Base-by-base conservation (phyloP, 192 early-diverging fungal genomes). In the Backusella sp. region DNA sequence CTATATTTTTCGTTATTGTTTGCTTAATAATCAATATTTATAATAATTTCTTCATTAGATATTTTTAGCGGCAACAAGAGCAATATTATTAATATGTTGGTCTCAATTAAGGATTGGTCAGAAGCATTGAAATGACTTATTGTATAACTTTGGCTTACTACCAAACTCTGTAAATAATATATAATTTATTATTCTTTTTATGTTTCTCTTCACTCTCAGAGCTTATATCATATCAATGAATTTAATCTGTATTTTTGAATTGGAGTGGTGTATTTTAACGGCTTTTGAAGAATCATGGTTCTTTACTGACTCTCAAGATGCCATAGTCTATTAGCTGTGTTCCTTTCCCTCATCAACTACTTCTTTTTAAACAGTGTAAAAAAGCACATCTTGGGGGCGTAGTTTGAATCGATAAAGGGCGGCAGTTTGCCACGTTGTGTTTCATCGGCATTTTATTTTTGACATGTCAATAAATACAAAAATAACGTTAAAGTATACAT, bases 121-220 rank as follows among this genome's bases (percentile, higher is more conserved):
- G 53, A 59, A 23, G 7, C 8, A 59, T 8, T 23, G 5, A 9
- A 59, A 26, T 26, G 3, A 59, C 5, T 59, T 11, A 59, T 19
- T 59, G n/a, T 26, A 26, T 12, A 2, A 17, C 28, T 76, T 11
- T n/a, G 26, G n/a, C 70, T 73, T 32, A 73, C 73, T 73, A 73
- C 53, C 70, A 70, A 39, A 35, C 15, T 21, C 14, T 67, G 36
- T 26, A 26, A 66, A 36, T 68, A 68, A 39, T 12, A 23, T 59
- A 23, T 59, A 59, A 23, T 11, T 56, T 59, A 59, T 53, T 49
- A n/a, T 21, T 17, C 6, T n/a, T 53, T 21, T 21, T 53, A 21
- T 53, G 6, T 53, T 21, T 53, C 0, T 1, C 17, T 21, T 53
- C 46, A 1, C 19, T 53, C 21, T 53, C n/a, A 53, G 15, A 15